These are phyloP conservation scores for Daldinia bambusicola DNA, from an alignment of 495 filamentous ascomycete genomes.

Conservation along the genomic window DNA sequence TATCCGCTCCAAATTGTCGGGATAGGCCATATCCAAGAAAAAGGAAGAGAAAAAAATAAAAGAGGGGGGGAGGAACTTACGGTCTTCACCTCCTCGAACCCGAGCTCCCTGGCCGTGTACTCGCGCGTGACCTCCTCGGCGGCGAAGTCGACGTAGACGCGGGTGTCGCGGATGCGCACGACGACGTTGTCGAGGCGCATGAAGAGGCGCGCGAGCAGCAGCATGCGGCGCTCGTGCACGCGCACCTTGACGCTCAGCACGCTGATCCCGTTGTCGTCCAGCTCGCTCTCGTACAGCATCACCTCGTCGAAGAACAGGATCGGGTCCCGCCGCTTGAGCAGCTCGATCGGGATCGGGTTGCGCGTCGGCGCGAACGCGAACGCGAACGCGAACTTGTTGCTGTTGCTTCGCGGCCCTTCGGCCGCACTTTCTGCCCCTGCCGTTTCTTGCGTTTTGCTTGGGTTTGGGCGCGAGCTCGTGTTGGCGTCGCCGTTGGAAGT, in stretches of 20 bases:
- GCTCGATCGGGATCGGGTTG: slow-evolving; percentile 79
- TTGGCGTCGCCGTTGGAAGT: neutral
- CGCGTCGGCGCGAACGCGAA: slow-evolving; percentile 61
- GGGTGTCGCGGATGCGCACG: slow-evolving; percentile 85
- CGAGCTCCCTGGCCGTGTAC: slow-evolving; percentile 83
- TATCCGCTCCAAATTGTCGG: neutral
- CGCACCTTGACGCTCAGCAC: slow-evolving; percentile 87
- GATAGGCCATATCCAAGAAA: too few species aligned
- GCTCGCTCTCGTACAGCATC: slow-evolving; percentile 94
- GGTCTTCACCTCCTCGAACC: slow-evolving; percentile 79
- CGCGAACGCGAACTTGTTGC: slow-evolving; percentile 58
- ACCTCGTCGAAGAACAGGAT: slow-evolving; percentile 96
- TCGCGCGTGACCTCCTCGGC: slow-evolving; percentile 85
- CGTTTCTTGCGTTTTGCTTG: neutral
- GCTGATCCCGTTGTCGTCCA: slow-evolving; percentile 96
- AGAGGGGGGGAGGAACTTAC: slow-evolving; percentile 65
- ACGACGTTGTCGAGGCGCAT: slow-evolving; percentile 92
- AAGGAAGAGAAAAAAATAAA: too few species aligned
- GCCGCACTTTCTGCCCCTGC: too few species aligned
- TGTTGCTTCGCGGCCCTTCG: slow-evolving; percentile 31
- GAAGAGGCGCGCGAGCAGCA: slow-evolving; percentile 89
- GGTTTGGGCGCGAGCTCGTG: neutral
- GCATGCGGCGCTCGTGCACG: slow-evolving; percentile 87
- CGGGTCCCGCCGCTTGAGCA: slow-evolving; percentile 82
- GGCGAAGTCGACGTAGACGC: slow-evolving; percentile 90